A percentile compares a stretch with the other conserved stretches of the same genome.
Evolutionary conservation across 140 eudicot genomes (phyloP).

Genomic region (Anethum foeniculum): DNA sequence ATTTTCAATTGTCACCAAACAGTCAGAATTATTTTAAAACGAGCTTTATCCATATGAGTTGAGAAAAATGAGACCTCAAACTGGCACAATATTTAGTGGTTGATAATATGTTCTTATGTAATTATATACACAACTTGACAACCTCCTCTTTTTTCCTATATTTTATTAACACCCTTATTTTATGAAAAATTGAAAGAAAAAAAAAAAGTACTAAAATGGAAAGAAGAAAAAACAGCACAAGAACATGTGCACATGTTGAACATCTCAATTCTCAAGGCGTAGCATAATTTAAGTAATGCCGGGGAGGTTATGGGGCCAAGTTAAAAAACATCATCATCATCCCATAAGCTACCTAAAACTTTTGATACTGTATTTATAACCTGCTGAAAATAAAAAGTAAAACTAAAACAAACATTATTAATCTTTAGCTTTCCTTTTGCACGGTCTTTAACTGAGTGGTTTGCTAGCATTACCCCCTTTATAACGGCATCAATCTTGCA

Average conservation of each 20-base stretch:
- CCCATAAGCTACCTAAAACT: neutral
- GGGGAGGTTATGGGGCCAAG: conserved; percentile 3
- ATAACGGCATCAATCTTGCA: neutral
- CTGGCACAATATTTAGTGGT: no score
- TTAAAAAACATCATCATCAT: neutral
- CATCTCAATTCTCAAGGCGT: neutral
- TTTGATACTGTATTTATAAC: neutral
- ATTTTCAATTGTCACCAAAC: no score
- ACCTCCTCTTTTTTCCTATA: neutral
- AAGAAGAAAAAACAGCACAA: neutral
- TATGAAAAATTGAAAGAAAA: neutral
- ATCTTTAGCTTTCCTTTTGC: neutral
- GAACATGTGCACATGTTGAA: conserved; percentile 9
- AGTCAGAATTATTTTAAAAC: no score
- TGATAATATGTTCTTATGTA: no score
- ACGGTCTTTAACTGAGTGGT: neutral
- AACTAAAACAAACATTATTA: neutral
- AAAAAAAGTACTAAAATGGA: neutral
- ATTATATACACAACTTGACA: neutral
- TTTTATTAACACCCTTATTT: neutral
- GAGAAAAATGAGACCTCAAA: no score
- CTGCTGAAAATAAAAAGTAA: neutral
- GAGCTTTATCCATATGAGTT: no score
- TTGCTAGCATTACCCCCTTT: neutral
- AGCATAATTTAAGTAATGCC: neutral